phyloP scores from a whole-genome alignment of 2,329 filamentous ascomycete species.

The Pyrenophora seminiperda region DNA sequence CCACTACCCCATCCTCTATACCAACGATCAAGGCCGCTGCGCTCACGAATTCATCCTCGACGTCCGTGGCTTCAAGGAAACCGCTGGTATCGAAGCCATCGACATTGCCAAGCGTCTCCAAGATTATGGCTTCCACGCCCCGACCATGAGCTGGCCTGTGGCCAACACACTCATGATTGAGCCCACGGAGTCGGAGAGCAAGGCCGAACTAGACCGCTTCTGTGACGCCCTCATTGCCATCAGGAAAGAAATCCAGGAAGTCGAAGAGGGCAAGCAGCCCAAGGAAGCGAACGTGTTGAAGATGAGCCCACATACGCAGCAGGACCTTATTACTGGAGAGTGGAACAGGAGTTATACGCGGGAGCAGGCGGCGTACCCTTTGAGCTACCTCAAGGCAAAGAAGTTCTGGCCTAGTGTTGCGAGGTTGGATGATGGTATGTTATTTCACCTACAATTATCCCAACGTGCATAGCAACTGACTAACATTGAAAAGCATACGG shows the following conservation, averaged over 20 bases:
- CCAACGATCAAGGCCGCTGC: slow-evolving; percentile 83
- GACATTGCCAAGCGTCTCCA: slow-evolving; percentile 96
- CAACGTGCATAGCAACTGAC: too few relatives aligned
- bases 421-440: slow-evolving; percentile 82
- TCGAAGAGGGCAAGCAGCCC: slow-evolving; percentile 80
- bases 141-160: slow-evolving; percentile 96
- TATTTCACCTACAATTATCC: too few relatives aligned
- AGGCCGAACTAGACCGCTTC: slow-evolving; percentile 91
- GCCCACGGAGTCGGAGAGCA: slow-evolving; percentile 91
- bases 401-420: slow-evolving; percentile 96
- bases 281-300: slow-evolving; percentile 82
- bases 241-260: slow-evolving; percentile 77
- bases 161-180: slow-evolving; percentile 97
- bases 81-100: slow-evolving; percentile 83
- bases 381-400: slow-evolving; percentile 84
- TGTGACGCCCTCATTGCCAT: slow-evolving; percentile 88
- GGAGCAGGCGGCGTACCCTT: slow-evolving; percentile 84
- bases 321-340: slow-evolving; percentile 74
- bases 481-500: slow-evolving; percentile 70
- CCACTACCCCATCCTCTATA: slow-evolving; percentile 92
- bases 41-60: slow-evolving; percentile 98
- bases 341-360: slow-evolving; percentile 85
- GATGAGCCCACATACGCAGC: slow-evolving; percentile 83
- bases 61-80: slow-evolving; percentile 80
- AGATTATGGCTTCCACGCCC: slow-evolving; percentile 96